Evolutionary conservation across 176 grass and related monocot species (phyloP).

Genomic region (Hordeum vulgare): DNA sequence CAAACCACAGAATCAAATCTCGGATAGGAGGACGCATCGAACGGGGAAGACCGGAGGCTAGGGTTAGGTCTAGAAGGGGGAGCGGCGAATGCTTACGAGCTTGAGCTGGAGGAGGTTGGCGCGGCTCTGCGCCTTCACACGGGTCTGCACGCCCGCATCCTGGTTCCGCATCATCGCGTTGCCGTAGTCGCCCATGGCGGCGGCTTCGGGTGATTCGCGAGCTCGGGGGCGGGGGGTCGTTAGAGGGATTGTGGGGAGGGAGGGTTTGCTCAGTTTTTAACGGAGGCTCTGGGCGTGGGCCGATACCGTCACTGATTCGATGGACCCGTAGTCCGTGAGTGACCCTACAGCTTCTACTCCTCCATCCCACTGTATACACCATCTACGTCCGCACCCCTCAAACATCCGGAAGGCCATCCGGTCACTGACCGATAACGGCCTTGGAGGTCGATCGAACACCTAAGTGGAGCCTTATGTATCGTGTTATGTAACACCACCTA

Average conservation of each 20-base stretch:
- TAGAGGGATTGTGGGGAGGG: not conserved
- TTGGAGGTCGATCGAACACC: no score
- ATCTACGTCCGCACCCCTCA: no score
- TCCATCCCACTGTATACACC: no score
- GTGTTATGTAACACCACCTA: no score
- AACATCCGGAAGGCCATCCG: no score
- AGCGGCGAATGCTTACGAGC: constrained; percentile 32
- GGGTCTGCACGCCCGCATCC: constrained; percentile 54
- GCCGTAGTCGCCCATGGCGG: constrained; percentile 58
- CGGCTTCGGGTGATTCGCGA: not conserved
- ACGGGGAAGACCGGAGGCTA: not conserved
- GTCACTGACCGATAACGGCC: no score
- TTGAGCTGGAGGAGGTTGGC: constrained; percentile 79
- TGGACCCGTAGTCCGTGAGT: not conserved
- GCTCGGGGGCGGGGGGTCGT: not conserved
- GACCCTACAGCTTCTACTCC: not conserved
- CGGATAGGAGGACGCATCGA: not conserved
- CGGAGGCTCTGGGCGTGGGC: not conserved
- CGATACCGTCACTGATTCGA: not conserved
- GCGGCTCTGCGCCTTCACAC: constrained; percentile 61
- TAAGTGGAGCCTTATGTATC: no score
- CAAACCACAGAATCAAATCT: not conserved
- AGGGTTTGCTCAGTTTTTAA: not conserved
- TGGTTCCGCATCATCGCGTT: constrained; percentile 54
- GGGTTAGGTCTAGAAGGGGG: constrained; percentile 35